Evolutionary conservation across 2,329 filamentous ascomycete genomes (phyloP).

Genomic region (Onygenales sp.): DNA sequence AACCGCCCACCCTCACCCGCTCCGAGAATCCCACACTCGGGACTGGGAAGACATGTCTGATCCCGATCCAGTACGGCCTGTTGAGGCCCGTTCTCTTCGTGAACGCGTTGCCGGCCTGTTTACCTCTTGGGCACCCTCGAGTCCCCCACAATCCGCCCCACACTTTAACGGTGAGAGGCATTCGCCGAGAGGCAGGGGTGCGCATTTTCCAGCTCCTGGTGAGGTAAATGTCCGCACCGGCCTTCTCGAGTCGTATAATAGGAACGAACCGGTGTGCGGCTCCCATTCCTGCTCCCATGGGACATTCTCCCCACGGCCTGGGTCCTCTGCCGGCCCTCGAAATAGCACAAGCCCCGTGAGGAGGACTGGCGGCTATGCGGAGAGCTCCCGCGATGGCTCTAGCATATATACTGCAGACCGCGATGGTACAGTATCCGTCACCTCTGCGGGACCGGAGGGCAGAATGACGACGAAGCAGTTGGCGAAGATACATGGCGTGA

Average conservation of each 20-base stretch:
- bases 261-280: slow-evolving; percentile 27
- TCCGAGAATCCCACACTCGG: slow-evolving; percentile 2
- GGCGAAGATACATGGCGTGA: slow-evolving; percentile 63
- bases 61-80: slow-evolving; percentile 12
- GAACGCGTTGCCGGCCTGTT: slow-evolving; percentile 23
- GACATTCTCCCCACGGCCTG: slow-evolving; percentile 55
- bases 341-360: slow-evolving; percentile 21
- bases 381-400: slow-evolving; percentile 11
- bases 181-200: not conserved
- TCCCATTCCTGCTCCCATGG: slow-evolving; percentile 56
- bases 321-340: slow-evolving; percentile 39
- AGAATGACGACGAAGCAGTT: slow-evolving; percentile 61
- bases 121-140: slow-evolving; percentile 12
- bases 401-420: slow-evolving; percentile 23
- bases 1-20: not conserved
- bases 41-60: slow-evolving; percentile 18
- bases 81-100: slow-evolving; percentile 20
- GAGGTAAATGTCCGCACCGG: slow-evolving; percentile 26
- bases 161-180: slow-evolving; percentile 2
- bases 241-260: slow-evolving; percentile 31
- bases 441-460: slow-evolving; percentile 46
- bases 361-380: slow-evolving; percentile 12
- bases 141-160: slow-evolving; percentile 9
- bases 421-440: slow-evolving; percentile 31
- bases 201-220: not conserved